A percentile compares a stretch with the other conserved stretches of the same genome.
Evolutionary conservation across 2,329 filamentous ascomycete genomes (phyloP).

Genomic region (Fusarium clavum): DNA sequence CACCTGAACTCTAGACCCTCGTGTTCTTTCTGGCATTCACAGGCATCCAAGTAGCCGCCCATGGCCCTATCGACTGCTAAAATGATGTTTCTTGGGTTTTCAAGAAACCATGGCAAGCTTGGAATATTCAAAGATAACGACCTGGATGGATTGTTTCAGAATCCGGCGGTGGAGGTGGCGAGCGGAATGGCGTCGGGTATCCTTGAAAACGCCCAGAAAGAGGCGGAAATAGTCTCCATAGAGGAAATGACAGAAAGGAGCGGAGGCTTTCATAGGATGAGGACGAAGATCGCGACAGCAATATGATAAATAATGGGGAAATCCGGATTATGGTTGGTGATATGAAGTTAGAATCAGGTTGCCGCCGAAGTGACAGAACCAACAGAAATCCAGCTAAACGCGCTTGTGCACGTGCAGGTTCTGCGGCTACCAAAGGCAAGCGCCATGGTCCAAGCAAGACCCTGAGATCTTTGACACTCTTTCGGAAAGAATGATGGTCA

Average conservation of each 20-base stretch:
- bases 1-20: background rate
- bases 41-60: background rate
- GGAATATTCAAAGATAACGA: background rate
- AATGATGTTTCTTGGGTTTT: background rate
- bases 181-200: background rate
- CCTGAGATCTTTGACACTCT: constrained; percentile 14
- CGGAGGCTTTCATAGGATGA: background rate
- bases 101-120: background rate
- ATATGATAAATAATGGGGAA: background rate
- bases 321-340: constrained; percentile 1
- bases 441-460: constrained; percentile 11
- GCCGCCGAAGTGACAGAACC: constrained; percentile 5
- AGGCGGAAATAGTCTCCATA: background rate
- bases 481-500: constrained; percentile 9
- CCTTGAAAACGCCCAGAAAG: background rate
- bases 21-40: background rate
- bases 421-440: constrained; percentile 29
- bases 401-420: constrained; percentile 30
- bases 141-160: background rate
- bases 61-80: background rate
- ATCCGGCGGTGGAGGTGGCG: background rate
- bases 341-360: constrained; percentile 26
- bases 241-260: background rate
- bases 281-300: background rate
- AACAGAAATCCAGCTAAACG: constrained; percentile 19